phyloP scores from a whole-genome alignment of 371 early-diverging fungal genomes.

The Syncephalastrum monosporum region DNA sequence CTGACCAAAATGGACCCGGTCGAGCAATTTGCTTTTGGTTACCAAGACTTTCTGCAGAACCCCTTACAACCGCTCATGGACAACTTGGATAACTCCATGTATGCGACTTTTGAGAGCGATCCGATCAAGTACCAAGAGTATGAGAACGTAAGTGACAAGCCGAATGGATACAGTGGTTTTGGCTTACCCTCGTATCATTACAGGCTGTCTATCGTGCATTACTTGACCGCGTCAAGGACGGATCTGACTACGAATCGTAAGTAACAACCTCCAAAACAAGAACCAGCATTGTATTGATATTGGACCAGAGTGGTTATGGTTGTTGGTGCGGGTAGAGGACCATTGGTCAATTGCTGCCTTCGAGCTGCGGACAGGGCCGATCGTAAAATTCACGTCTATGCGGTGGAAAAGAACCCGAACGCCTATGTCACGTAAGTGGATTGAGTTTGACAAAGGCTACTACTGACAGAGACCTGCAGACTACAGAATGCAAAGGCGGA shows the following conservation, averaged over 20 bases:
- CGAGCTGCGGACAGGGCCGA: slow-evolving; percentile 71
- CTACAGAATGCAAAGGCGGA: slow-evolving; percentile 72
- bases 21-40: slow-evolving; percentile 76
- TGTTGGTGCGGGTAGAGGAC: slow-evolving; percentile 80
- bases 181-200: not conserved
- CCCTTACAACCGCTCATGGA: slow-evolving; percentile 94
- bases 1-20: slow-evolving; percentile 61
- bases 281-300: not conserved
- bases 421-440: slow-evolving; percentile 80
- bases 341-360: slow-evolving; percentile 82
- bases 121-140: slow-evolving; percentile 91
- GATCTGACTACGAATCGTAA: slow-evolving; percentile 42
- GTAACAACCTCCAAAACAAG: slow-evolving; percentile 4
- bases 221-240: slow-evolving; percentile 49
- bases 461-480: slow-evolving; percentile 28
- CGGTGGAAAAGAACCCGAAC: slow-evolving; percentile 95
- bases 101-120: slow-evolving; percentile 92
- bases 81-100: slow-evolving; percentile 88
- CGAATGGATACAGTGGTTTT: no score
- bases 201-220: slow-evolving; percentile 65
- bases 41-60: slow-evolving; percentile 86
- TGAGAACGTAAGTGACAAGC: slow-evolving; percentile 57
- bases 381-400: slow-evolving; percentile 70
- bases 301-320: slow-evolving; percentile 76
- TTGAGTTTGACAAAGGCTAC: not conserved